Evolutionary conservation across 208 protist genomes (phyloP).

Genomic region (Trypanosomatidae sp.): DNA sequence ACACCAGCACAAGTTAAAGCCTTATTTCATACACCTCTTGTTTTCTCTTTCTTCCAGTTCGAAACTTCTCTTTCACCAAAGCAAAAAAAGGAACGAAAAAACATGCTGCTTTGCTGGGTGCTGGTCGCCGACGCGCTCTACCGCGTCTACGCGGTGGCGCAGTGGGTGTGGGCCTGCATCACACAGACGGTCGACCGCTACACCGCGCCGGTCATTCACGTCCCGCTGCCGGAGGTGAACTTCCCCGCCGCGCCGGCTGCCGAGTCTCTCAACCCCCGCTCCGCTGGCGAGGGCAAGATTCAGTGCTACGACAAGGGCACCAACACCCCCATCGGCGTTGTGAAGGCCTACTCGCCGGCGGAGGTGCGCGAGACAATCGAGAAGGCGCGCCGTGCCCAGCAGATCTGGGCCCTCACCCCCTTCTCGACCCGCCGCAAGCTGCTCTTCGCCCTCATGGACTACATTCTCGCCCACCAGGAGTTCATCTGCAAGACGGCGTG

Average conservation of each 20-base stretch:
- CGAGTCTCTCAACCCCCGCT: conserved; percentile 62
- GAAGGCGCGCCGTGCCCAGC: conserved; percentile 76
- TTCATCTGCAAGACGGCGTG: conserved; percentile 88
- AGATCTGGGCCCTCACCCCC: conserved; percentile 81
- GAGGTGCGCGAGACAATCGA: conserved; percentile 65
- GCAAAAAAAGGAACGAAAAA: background rate
- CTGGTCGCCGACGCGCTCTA: conserved; percentile 49
- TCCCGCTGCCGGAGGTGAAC: conserved; percentile 56
- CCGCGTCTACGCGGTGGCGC: conserved; percentile 53
- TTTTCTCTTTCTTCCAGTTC: conserved; percentile 11
- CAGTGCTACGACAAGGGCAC: conserved; percentile 92
- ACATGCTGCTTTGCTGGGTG: conserved; percentile 43
- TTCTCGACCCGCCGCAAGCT: conserved; percentile 86
- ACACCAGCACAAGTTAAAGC: too few relatives aligned
- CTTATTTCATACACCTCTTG: background rate
- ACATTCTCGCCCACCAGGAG: conserved; percentile 78
- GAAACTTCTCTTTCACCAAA: background rate
- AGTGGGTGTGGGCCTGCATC: conserved; percentile 38
- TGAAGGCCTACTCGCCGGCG: conserved; percentile 62
- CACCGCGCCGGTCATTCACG: conserved; percentile 71
- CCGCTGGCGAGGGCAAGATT: conserved; percentile 71
- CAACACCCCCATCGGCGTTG: conserved; percentile 71
- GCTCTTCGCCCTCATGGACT: conserved; percentile 86
- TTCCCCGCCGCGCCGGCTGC: conserved; percentile 49
- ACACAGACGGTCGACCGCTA: conserved; percentile 75